Conservation (phyloP, 495 filamentous ascomycete genomes). For the Tuber magnatum region DNA sequence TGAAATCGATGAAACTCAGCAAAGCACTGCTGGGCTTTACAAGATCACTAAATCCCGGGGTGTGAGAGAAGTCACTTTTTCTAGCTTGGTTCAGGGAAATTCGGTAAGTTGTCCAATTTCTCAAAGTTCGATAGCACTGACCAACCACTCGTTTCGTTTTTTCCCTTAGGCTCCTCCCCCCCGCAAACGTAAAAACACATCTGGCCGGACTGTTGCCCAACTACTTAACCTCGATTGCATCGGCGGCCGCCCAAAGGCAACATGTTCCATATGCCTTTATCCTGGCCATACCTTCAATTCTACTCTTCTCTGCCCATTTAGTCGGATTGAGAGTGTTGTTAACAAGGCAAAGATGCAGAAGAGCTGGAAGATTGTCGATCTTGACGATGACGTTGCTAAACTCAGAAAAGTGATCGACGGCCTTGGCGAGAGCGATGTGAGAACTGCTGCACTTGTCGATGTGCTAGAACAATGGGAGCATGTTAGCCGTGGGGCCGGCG, state of each 20-base stretch:
- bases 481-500: neutral
- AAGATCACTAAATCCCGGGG: neutral
- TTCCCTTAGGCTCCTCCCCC: neutral
- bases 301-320: constrained; percentile 22
- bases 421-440: neutral
- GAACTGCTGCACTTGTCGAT: neutral
- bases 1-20: neutral
- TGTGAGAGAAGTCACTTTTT: neutral
- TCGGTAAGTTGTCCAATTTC: neutral
- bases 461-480: neutral
- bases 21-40: neutral
- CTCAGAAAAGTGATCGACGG: neutral
- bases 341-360: constrained; percentile 14
- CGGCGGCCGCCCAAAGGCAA: constrained; percentile 18
- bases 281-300: constrained; percentile 23
- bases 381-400: constrained; percentile 12
- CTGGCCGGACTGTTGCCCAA: neutral
- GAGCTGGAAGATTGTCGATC: constrained; percentile 11
- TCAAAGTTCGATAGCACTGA: neutral
- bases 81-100: neutral
- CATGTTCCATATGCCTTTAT: constrained; percentile 23
- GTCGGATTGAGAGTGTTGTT: constrained; percentile 8
- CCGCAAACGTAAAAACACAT: neutral
- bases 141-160: neutral
- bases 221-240: constrained; percentile 13